Percentiles rank a stretch among this genome's conserved stretches.
phyloP scores from a whole-genome alignment of 352 stramenopile species.

The Globisporangium polare region DNA sequence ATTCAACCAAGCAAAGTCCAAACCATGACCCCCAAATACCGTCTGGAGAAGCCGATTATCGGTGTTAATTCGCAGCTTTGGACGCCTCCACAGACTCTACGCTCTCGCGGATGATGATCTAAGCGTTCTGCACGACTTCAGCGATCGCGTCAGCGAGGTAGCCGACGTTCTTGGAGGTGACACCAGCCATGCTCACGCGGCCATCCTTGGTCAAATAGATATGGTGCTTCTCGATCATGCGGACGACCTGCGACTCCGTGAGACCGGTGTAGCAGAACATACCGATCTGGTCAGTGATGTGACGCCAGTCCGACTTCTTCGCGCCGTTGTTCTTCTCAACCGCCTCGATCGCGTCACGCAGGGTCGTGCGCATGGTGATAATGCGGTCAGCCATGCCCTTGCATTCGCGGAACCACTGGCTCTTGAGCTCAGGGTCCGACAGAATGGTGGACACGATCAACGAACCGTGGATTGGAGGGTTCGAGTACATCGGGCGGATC shows the following conservation, averaged over 20 bases:
- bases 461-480: slow-evolving; percentile 97
- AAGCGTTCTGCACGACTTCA: slow-evolving; percentile 89
- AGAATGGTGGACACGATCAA: slow-evolving; percentile 97
- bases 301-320: slow-evolving; percentile 90
- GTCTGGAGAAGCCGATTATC: slow-evolving; percentile 5
- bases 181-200: slow-evolving; percentile 96
- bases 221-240: slow-evolving; percentile 94
- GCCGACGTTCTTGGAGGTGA: slow-evolving; percentile 96
- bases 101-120: slow-evolving; percentile 17
- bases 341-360: slow-evolving; percentile 80
- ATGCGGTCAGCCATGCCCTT: slow-evolving; percentile 96
- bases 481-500: slow-evolving; percentile 99
- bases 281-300: slow-evolving; percentile 98
- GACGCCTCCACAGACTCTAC: neutral
- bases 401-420: slow-evolving; percentile 94
- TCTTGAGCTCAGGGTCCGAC: slow-evolving; percentile 89
- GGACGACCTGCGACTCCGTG: slow-evolving; percentile 91
- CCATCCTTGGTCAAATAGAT: slow-evolving; percentile 99
- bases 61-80: slow-evolving; percentile 5
- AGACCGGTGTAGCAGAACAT: slow-evolving; percentile 99
- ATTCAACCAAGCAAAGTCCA: neutral
- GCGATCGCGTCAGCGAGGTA: slow-evolving; percentile 95
- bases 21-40: slow-evolving; percentile 1
- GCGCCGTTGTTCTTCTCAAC: slow-evolving; percentile 76
- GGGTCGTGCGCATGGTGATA: slow-evolving; percentile 89